Base-by-base conservation (phyloP, 305 asterid species). In the Solanum hybrid region DNA sequence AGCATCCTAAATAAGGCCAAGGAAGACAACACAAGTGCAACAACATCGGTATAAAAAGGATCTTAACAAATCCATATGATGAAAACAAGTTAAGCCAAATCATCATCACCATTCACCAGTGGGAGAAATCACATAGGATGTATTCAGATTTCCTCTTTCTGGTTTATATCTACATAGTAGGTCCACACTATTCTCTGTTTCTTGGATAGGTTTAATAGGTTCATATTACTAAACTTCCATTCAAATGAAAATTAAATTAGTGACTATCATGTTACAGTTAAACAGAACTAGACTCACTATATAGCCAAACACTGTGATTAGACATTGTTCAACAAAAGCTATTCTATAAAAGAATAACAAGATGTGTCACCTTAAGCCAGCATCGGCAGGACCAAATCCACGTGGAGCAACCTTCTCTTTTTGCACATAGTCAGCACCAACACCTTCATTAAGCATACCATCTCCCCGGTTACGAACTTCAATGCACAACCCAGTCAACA, bases 391-490 rank as follows among this genome's bases (percentile, higher is more conserved):
- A 91, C 95, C 94, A 92, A 96, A 96, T 71, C 94, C 92, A 14
- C 98, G 98, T 3, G 99, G 99, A 89, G 92, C 94, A 83, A 94
- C 92, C 94, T 96, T 97, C 92, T 95, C 99, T 95, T 97, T 97
- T 94, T 96, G 98, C 92, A 97, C 99, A 92, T 90, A 97, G 91
- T 97, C 99, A 90, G 98, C 99, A 90, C 99, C 99, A 90, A 95
- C 99, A 34, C 98, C 96, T 89, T 97, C 98, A 90, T 97, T 96
- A 89, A 97, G 97, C 76, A 94, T 94, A 90, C 99, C 99, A 87
- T 88, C 94, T 88, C 99, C 99, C 89, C 73, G 80, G 91, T 97
- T 97, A 79, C 98, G 98, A 87, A 95, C 94, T 89, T 96, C 98
- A 42, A 97, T 90, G 86, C 90, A 91, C 90, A 95, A 90, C 90